phyloP scores from a whole-genome alignment of 805 yeast species.

The Metschnikowia corniflorae region DNA sequence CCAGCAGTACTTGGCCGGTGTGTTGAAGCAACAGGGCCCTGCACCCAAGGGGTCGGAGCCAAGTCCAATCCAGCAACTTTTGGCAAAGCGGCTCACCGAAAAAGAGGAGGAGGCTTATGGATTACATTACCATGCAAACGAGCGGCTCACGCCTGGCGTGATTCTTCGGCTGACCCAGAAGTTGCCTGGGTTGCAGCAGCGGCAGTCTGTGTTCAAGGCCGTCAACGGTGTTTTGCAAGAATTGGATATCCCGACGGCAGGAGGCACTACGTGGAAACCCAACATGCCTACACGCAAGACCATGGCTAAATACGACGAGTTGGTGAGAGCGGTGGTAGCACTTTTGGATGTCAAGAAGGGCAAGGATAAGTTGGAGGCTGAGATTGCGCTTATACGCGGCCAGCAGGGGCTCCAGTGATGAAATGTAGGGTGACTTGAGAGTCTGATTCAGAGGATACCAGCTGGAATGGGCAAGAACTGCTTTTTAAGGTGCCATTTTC shows the following conservation, averaged over 20 bases:
- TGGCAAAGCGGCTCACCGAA: slow-evolving; percentile 56
- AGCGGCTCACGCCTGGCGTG: slow-evolving; percentile 75
- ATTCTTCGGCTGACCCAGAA: slow-evolving; percentile 65
- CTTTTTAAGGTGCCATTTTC: too few species aligned
- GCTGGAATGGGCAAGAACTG: too few species aligned
- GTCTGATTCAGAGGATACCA: too few species aligned
- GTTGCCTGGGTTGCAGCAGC: slow-evolving; percentile 45
- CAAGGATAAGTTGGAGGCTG: slow-evolving; percentile 83
- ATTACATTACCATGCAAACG: slow-evolving; percentile 66
- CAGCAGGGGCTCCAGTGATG: slow-evolving; percentile 28
- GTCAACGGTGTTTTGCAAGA: slow-evolving; percentile 68
- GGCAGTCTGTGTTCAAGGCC: slow-evolving; percentile 76
- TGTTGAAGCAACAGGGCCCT: slow-evolving; percentile 33
- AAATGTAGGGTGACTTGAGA: too few species aligned
- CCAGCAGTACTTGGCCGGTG: slow-evolving; percentile 39
- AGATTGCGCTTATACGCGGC: slow-evolving; percentile 44
- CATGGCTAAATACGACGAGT: slow-evolving; percentile 69
- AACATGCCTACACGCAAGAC: slow-evolving; percentile 83
- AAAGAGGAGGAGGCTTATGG: slow-evolving; percentile 88
- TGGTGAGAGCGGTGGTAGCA: slow-evolving; percentile 64
- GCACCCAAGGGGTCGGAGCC: slow-evolving; percentile 33
- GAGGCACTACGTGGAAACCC: slow-evolving; percentile 59
- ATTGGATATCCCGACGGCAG: slow-evolving; percentile 63
- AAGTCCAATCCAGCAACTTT: slow-evolving; percentile 38
- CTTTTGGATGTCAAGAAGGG: slow-evolving; percentile 83